Conservation (phyloP, 768 basidiomycete species). For the Leccinum variicolor region DNA sequence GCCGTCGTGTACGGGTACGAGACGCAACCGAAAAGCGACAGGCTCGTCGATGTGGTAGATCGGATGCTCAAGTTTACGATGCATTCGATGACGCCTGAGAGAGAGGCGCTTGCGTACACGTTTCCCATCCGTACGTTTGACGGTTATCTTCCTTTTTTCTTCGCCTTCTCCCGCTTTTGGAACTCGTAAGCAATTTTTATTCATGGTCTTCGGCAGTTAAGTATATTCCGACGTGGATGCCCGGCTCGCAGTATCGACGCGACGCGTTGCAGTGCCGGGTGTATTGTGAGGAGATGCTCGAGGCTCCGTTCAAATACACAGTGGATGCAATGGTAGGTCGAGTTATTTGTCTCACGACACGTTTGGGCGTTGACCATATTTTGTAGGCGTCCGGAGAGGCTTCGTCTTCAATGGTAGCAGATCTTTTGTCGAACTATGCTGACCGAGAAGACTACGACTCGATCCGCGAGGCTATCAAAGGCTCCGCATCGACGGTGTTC, state of each 20-base stretch:
- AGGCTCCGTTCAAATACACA: background rate
- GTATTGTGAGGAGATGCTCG: conserved; percentile 20
- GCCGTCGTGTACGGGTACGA: conserved; percentile 9
- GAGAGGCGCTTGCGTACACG: background rate
- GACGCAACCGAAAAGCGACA: background rate
- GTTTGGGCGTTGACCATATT: background rate
- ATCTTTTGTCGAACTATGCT: background rate
- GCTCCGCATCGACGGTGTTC: background rate
- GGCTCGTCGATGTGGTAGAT: background rate
- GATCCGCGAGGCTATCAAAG: background rate
- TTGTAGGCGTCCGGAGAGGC: conserved; percentile 1
- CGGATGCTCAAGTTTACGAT: background rate
- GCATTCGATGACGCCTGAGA: conserved; percentile 2
- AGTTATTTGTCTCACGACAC: background rate
- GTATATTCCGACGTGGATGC: conserved; percentile 8
- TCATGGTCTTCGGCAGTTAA: background rate
- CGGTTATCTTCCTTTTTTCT: background rate
- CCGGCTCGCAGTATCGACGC: conserved; percentile 1
- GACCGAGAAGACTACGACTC: background rate
- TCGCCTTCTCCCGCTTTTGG: background rate
- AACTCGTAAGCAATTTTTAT: background rate
- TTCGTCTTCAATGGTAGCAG: background rate
- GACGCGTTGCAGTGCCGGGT: conserved; percentile 8
- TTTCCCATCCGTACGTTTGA: background rate
- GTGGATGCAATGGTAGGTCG: background rate